Evolutionary conservation across 805 yeast genomes (phyloP).

Genomic region (Wickerhamomyces alni): DNA sequence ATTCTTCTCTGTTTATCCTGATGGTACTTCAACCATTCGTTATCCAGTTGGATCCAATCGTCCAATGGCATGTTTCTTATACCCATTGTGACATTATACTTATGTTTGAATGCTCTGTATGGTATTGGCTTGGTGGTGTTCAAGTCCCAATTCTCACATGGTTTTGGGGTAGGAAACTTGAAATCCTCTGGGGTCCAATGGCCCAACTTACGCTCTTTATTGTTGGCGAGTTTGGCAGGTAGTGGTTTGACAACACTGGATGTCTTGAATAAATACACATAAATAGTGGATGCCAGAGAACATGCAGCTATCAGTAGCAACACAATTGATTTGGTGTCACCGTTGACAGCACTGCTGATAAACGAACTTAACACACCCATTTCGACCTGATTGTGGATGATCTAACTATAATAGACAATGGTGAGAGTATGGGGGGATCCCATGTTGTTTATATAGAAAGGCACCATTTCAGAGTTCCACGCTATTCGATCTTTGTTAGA

Average conservation of each 20-base stretch:
- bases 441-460: too few species aligned
- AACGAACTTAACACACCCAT: not conserved
- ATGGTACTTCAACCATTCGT: conserved; percentile 56
- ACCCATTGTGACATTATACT: conserved; percentile 64
- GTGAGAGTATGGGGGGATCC: too few species aligned
- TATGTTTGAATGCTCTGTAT: conserved; percentile 51
- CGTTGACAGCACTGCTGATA: not conserved
- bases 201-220: conserved; percentile 42
- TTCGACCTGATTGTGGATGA: not conserved
- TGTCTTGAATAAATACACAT: not conserved
- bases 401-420: too few species aligned
- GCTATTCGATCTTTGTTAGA: too few species aligned
- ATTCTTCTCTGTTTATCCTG: conserved; percentile 45
- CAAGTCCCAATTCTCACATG: conserved; percentile 27
- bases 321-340: not conserved
- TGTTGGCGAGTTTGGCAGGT: conserved; percentile 31
- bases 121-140: conserved; percentile 16
- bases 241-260: conserved; percentile 20
- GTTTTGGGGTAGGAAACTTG: conserved; percentile 42
- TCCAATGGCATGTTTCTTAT: conserved; percentile 56
- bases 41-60: conserved; percentile 64
- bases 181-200: conserved; percentile 50
- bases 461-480: too few species aligned
- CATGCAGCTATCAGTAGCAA: conserved; percentile 2
- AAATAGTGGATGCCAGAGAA: conserved; percentile 1